phyloP scores from a whole-genome alignment of 2,329 filamentous ascomycete species.

The Coleophoma cylindrospora region DNA sequence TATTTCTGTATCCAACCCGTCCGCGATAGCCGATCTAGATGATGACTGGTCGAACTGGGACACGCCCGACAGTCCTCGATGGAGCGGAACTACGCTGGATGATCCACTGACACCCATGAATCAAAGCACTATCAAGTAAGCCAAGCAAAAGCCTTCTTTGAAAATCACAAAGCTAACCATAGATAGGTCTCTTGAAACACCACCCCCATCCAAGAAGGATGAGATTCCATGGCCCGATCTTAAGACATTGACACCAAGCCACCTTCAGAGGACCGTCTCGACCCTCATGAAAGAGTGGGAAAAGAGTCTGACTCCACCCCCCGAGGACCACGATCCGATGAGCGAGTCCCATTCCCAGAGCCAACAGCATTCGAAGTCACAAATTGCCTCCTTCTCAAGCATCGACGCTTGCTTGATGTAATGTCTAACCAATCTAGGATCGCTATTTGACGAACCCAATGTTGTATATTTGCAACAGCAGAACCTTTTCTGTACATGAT shows the following conservation, averaged over 20 bases:
- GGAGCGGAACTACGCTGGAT: conserved; percentile 48
- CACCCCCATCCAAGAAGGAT: conserved; percentile 18
- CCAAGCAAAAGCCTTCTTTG: neutral
- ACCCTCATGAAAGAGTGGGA: conserved; percentile 92
- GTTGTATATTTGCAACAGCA: too few species aligned
- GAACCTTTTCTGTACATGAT: too few species aligned
- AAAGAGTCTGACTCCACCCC: conserved; percentile 59
- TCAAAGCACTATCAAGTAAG: conserved; percentile 21
- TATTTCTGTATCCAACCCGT: conserved; percentile 16
- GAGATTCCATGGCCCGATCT: conserved; percentile 32
- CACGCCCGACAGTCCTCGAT: conserved; percentile 50
- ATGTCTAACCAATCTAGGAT: neutral
- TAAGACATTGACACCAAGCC: conserved; percentile 58
- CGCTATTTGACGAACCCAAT: too few species aligned
- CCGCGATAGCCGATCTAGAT: conserved; percentile 37
- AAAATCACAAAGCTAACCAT: conserved; percentile 12
- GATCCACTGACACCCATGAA: conserved; percentile 21
- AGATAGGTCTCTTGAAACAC: conserved; percentile 10
- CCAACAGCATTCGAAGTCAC: conserved; percentile 27
- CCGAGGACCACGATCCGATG: conserved; percentile 12
- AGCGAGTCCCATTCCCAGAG: conserved; percentile 19
- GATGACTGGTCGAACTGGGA: conserved; percentile 65
- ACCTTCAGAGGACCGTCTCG: conserved; percentile 76
- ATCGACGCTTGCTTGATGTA: conserved; percentile 1
- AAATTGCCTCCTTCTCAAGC: neutral